Base-by-base conservation (phyloP, 441 rosid species). In the Populus hybrid region DNA sequence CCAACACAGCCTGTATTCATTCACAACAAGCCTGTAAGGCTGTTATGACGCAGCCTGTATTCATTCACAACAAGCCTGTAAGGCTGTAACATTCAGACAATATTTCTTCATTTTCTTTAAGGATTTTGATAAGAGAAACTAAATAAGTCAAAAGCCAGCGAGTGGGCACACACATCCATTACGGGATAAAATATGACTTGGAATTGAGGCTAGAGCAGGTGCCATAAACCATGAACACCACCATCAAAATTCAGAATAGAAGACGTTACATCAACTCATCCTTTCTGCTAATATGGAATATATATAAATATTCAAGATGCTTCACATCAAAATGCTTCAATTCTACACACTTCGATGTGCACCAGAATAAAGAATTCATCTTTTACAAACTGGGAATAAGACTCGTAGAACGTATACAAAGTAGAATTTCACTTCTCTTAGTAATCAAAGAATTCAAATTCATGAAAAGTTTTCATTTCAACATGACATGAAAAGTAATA, bases 401-500 rank as follows among this genome's bases (percentile, higher is more conserved):
- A 36, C 46, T 66, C 70, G 21, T 26, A 67, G n/a, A 82, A 71
- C 79, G 72, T 67, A 65, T 75, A 73, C 81, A 79, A 67, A 69
- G 69, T 24, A 67, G 70, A 46, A 76, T 64, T 65, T 63, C 63
- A 71, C 50, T 78, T 74, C 63, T 83, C 75, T 71, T 76, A 61
- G 69, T 20, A 66, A 68, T 59, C 46, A 38, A 75, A 77, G 78
- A 63, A 75, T 80, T 74, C 77, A 69, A 78, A 57, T 81, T 73
- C 68, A 76, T 57, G 28, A 65, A 75, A 79, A 42, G 36, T 70
- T 70, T 71, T 81, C 73, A 76, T 80, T 26, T 84, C 34, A 74
- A 81, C 70, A 72, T 71, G 64, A 79, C 81, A 72, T 73, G 82
- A 80, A 83, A 82, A 63, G 74, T 50, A 73, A 78, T 83, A 77